phyloP scores from a whole-genome alignment of 139 green algal genomes.

The Chlamydomonas sp. region DNA sequence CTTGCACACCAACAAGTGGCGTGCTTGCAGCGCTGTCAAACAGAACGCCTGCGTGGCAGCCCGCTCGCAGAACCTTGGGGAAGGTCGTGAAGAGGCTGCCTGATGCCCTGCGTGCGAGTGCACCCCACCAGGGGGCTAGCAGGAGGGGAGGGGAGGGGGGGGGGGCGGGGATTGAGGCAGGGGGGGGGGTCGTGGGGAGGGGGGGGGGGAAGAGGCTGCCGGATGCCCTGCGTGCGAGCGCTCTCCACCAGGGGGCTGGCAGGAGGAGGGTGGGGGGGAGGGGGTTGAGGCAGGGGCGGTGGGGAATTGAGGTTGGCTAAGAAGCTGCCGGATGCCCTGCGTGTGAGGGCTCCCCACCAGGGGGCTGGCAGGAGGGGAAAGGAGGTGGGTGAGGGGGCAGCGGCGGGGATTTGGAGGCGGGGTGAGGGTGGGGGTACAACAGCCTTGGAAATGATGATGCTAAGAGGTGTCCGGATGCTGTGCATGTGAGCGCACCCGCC shows the following conservation, averaged over 20 bases:
- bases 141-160: too few species aligned
- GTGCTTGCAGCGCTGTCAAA: conserved; percentile 7
- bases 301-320: conserved; percentile 18
- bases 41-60: conserved; percentile 14
- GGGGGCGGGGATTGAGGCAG: too few species aligned
- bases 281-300: too few species aligned
- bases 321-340: not conserved
- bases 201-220: conserved; percentile 18
- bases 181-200: too few species aligned
- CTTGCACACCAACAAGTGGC: not conserved
- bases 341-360: conserved; percentile 18
- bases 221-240: not conserved
- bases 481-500: too few species aligned
- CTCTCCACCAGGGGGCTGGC: conserved; percentile 26
- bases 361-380: too few species aligned
- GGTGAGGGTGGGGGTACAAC: too few species aligned
- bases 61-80: conserved; percentile 12
- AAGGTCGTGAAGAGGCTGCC: conserved; percentile 19
- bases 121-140: conserved; percentile 26
- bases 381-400: too few species aligned
- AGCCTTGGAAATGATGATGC: too few species aligned
- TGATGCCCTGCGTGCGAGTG: not conserved
- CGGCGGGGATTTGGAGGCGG: too few species aligned
- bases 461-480: too few species aligned
- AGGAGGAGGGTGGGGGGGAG: too few species aligned